A percentile compares a stretch with the other conserved stretches of the same genome.
Evolutionary conservation across 192 early-diverging fungal genomes (phyloP).

Genomic region (Coemansia sp.): DNA sequence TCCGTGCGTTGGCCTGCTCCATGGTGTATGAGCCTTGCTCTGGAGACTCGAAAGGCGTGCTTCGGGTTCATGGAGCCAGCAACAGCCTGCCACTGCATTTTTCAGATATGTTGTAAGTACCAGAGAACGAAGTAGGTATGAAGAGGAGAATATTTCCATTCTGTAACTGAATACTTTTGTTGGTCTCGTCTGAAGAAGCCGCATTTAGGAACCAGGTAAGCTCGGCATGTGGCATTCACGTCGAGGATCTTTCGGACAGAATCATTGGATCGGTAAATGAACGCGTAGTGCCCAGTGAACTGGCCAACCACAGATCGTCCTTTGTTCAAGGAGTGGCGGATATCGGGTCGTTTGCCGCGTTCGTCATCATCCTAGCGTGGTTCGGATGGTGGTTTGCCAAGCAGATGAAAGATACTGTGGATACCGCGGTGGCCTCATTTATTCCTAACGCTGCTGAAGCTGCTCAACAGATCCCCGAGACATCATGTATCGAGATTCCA

Average conservation of each 20-base stretch:
- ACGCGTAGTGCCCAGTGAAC: background rate
- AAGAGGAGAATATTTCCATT: background rate
- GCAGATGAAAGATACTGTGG: conserved; percentile 13
- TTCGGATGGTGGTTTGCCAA: conserved; percentile 27
- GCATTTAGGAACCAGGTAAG: conserved; percentile 14
- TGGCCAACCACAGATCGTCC: background rate
- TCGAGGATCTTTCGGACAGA: conserved; percentile 22
- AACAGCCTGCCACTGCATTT: conserved; percentile 12
- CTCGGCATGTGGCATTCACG: conserved; percentile 13
- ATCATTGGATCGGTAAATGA: conserved; percentile 9
- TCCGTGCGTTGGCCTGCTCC: conserved; percentile 27
- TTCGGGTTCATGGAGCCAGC: background rate
- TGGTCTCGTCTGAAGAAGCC: background rate
- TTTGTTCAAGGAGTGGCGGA: background rate
- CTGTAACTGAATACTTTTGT: background rate
- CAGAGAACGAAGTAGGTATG: background rate
- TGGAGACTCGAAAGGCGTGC: background rate
- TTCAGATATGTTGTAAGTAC: conserved; percentile 24
- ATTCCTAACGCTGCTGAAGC: background rate
- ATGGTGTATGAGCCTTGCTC: conserved; percentile 22
- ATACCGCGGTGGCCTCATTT: background rate
- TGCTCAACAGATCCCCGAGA: background rate
- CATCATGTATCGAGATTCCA: background rate
- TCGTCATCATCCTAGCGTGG: conserved; percentile 19
- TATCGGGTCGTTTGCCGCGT: conserved; percentile 13